Percentiles rank a stretch among this genome's conserved stretches.
These are phyloP conservation scores for Camellia granthamiana DNA, from an alignment of 148 eudicot species.

Conservation along the genomic window DNA sequence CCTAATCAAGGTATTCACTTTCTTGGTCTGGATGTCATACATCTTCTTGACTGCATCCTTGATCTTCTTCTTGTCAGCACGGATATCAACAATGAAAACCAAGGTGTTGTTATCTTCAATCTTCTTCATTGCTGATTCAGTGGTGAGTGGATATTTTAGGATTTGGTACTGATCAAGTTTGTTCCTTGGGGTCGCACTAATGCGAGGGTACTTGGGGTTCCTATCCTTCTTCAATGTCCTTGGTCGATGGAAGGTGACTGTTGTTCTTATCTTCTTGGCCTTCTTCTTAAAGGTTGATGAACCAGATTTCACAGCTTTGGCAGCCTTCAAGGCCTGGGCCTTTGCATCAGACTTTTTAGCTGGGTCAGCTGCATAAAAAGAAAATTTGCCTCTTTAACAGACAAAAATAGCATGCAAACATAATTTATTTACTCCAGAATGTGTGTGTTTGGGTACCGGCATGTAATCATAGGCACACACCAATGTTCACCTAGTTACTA, in stretches of 20 bases:
- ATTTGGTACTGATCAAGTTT: conserved; percentile 83
- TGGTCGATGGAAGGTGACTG: conserved; percentile 80
- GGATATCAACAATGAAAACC: conserved; percentile 75
- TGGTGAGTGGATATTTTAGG: conserved; percentile 76
- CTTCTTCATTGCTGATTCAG: conserved; percentile 90
- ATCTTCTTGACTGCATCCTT: conserved; percentile 82
- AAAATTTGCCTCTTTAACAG: not conserved
- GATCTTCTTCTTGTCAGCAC: conserved; percentile 88
- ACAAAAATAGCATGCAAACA: not conserved
- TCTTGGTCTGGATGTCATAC: conserved; percentile 84
- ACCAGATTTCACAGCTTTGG: conserved; percentile 81
- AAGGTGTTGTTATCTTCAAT: conserved; percentile 82
- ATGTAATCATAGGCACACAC: not conserved
- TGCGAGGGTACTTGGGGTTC: conserved; percentile 75
- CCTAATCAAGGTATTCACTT: conserved; percentile 83
- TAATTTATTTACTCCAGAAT: not conserved
- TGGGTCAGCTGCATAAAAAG: conserved; percentile 7
- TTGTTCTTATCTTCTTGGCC: conserved; percentile 67
- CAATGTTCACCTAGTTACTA: not conserved
- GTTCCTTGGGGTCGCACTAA: conserved; percentile 73
- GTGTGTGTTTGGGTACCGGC: too few relatives aligned
- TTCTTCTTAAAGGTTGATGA: conserved; percentile 58
- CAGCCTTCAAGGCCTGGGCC: conserved; percentile 77
- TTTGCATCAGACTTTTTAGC: conserved; percentile 33
- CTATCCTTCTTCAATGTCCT: conserved; percentile 72